phyloP scores from a whole-genome alignment of 139 green algal genomes.

The Ettlia oleoabundans region DNA sequence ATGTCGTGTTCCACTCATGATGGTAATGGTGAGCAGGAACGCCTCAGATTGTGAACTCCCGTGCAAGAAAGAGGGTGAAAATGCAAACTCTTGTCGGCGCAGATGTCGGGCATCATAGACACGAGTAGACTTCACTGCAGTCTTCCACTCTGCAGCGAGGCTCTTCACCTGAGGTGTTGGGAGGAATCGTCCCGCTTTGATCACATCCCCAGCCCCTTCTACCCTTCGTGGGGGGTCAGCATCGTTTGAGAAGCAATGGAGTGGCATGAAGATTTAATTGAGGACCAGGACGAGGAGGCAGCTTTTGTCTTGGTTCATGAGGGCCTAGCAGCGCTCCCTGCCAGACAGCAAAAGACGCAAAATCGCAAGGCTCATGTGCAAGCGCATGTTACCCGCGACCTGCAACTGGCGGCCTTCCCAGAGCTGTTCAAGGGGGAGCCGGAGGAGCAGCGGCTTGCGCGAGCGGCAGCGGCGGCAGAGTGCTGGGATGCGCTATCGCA shows the following conservation, averaged over 20 bases:
- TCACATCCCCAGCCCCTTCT: too few relatives aligned
- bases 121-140: neutral
- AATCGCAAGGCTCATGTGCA: too few relatives aligned
- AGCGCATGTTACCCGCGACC: neutral
- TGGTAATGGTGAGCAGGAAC: too few relatives aligned
- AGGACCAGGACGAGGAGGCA: neutral
- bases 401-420: slow-evolving; percentile 29
- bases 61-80: neutral
- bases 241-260: too few relatives aligned
- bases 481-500: slow-evolving; percentile 27
- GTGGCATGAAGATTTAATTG: slow-evolving; percentile 1
- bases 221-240: too few relatives aligned
- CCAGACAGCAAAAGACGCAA: too few relatives aligned
- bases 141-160: neutral
- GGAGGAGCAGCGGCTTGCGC: slow-evolving; percentile 6
- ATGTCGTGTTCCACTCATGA: too few relatives aligned
- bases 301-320: too few relatives aligned
- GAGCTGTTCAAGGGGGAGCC: slow-evolving; percentile 1
- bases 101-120: neutral
- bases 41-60: too few relatives aligned
- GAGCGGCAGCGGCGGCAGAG: neutral
- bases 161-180: too few relatives aligned
- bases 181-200: too few relatives aligned
- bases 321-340: too few relatives aligned
- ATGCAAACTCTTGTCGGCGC: neutral